Base-by-base conservation (phyloP, 768 basidiomycete genomes). In the Fomitopsis serialis region DNA sequence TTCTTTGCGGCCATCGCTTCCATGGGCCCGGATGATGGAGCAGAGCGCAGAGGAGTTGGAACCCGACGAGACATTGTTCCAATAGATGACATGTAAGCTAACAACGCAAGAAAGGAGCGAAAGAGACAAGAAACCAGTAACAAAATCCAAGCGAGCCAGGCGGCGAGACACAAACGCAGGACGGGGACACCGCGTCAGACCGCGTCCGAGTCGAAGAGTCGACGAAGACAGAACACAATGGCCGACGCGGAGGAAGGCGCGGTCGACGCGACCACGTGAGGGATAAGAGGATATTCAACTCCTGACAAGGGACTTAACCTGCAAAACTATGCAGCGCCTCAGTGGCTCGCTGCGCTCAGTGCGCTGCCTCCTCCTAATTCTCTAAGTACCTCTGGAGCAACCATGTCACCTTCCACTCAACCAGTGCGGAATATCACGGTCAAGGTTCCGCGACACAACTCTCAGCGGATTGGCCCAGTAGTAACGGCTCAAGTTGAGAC, bases 371-470 rank as follows among this genome's bases (percentile, higher is more conserved):
- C n/a, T n/a, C n/a, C n/a, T n/a, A n/a, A n/a, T n/a, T n/a, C n/a
- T n/a, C n/a, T n/a, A n/a, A n/a, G n/a, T n/a, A n/a, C n/a, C n/a
- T n/a, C n/a, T n/a, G n/a, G n/a, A n/a, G 43, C 43, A 12, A 27
- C 6, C 19, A 87, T 87, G 85, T 80, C 84, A 46, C 82, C 79
- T 7, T 53, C 54, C 50, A 76, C 76, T 56, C 80, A 78, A 67
- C 76, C 80, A 54, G 73, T 75, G 9, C 78, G 78, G 56, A 68
- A 72, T 34, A 76, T 89, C 48, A 81, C 78, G 64, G 65, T 89
- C 60, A 77, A 79, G 50, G 88, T 88, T 48, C 88, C 89, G 19
- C 75, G 85, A 53, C 87, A 89, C 58, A 85, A 87, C 66, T 80
- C 89, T 0, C 88, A 89, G 63, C 76, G 80, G 15, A 78, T 89